Evolutionary conservation across 1,284 basidiomycete genomes (phyloP).

Genomic region (Inonotus obliquus): DNA sequence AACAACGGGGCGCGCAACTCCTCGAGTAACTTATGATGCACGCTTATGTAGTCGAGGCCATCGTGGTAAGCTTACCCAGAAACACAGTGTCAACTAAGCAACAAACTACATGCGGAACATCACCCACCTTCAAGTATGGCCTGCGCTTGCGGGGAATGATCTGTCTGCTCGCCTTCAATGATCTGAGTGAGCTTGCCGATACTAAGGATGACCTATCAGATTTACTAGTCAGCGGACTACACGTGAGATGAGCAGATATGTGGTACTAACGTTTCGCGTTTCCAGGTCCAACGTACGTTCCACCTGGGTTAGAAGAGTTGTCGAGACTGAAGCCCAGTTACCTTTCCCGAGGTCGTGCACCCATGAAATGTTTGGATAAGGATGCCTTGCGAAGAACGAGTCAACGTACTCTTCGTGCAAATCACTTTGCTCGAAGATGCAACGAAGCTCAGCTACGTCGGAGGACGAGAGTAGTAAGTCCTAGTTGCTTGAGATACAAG

Average conservation of each 20-base stretch:
- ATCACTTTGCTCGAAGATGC: constrained; percentile 71
- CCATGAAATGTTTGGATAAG: constrained; percentile 77
- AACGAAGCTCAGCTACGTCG: constrained; percentile 60
- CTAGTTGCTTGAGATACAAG: constrained; percentile 1
- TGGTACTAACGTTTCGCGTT: constrained; percentile 62
- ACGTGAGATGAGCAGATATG: background rate
- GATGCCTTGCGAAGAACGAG: constrained; percentile 64
- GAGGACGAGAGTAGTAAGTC: constrained; percentile 15
- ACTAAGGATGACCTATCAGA: constrained; percentile 77
- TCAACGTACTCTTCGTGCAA: constrained; percentile 63
- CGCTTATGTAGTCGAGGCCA: constrained; percentile 68
- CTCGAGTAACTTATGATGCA: constrained; percentile 58
- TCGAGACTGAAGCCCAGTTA: constrained; percentile 62
- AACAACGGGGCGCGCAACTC: constrained; percentile 51
- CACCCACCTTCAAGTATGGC: constrained; percentile 48
- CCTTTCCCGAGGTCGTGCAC: constrained; percentile 80
- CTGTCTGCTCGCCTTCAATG: constrained; percentile 52
- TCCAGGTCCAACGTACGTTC: constrained; percentile 52
- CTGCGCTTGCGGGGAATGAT: constrained; percentile 8
- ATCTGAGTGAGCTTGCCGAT: constrained; percentile 86
- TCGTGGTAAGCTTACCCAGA: constrained; percentile 58
- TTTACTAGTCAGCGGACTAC: background rate
- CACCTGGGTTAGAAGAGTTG: constrained; percentile 61
- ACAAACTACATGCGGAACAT: background rate
- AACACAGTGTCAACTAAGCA: constrained; percentile 6